Evolutionary conservation across 2,329 filamentous ascomycete genomes (phyloP).

Genomic region (Grosmannia huntii): DNA sequence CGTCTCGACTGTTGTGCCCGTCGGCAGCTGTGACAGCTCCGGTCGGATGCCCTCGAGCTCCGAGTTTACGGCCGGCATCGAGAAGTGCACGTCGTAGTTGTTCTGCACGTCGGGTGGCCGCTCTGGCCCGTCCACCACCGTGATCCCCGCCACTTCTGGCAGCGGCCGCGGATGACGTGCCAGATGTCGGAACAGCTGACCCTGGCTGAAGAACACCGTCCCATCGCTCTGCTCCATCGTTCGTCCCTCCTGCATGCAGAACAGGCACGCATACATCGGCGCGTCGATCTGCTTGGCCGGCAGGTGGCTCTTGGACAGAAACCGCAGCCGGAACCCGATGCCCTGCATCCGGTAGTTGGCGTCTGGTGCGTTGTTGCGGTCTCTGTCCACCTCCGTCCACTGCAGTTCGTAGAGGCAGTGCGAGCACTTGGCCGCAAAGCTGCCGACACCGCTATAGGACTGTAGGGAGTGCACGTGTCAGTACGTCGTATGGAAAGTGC

Average conservation of each 20-base stretch:
- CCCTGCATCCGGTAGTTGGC: constrained; percentile 33
- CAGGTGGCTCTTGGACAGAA: constrained; percentile 44
- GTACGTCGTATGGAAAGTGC: not conserved
- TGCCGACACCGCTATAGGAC: constrained; percentile 20
- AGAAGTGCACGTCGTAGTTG: constrained; percentile 41
- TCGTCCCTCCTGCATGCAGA: constrained; percentile 36
- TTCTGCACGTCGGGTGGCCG: constrained; percentile 28
- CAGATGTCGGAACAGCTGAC: constrained; percentile 39
- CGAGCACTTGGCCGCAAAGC: constrained; percentile 36
- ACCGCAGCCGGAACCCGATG: constrained; percentile 38
- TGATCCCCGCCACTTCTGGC: constrained; percentile 33
- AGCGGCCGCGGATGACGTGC: constrained; percentile 40
- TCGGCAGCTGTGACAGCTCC: constrained; percentile 29
- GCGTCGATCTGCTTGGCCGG: constrained; percentile 36
- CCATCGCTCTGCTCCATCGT: constrained; percentile 41
- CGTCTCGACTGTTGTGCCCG: constrained; percentile 31
- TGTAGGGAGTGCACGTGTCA: constrained; percentile 1
- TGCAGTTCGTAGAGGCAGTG: constrained; percentile 41
- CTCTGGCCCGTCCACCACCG: constrained; percentile 30
- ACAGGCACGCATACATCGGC: constrained; percentile 39
- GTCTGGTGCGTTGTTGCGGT: constrained; percentile 32
- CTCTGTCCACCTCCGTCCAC: constrained; percentile 37
- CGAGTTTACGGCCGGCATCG: constrained; percentile 25
- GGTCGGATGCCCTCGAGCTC: constrained; percentile 26
- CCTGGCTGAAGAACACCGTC: constrained; percentile 42